phyloP scores from a whole-genome alignment of 1,284 basidiomycete species.

The Fomitopsis pinicola region DNA sequence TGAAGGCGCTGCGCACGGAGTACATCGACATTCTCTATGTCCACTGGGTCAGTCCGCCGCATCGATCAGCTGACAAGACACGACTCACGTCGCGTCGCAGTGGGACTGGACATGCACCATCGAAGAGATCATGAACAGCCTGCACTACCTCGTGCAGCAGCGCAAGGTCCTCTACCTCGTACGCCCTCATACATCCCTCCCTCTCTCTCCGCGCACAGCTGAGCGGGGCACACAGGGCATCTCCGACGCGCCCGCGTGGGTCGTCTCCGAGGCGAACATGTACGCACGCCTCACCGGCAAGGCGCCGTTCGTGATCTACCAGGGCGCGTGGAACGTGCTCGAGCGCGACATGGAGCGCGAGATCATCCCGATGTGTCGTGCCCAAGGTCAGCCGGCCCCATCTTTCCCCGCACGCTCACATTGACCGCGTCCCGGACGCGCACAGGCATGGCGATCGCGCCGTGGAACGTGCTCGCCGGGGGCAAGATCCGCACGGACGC shows the following conservation, averaged over 20 bases:
- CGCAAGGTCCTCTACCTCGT: slow-evolving; percentile 45
- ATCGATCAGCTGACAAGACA: no score
- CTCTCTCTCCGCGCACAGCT: not conserved
- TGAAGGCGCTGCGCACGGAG: slow-evolving; percentile 52
- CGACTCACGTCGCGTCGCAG: slow-evolving; percentile 4
- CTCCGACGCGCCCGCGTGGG: slow-evolving; percentile 47
- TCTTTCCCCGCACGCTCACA: not conserved
- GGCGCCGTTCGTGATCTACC: slow-evolving; percentile 47
- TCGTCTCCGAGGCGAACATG: slow-evolving; percentile 45
- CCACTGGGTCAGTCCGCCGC: slow-evolving; percentile 32
- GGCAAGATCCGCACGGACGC: slow-evolving; percentile 46
- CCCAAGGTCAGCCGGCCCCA: not conserved
- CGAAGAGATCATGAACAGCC: slow-evolving; percentile 47
- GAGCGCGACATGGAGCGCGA: slow-evolving; percentile 44
- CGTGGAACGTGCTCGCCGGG: slow-evolving; percentile 47
- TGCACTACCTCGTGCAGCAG: slow-evolving; percentile 38
- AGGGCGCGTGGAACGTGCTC: slow-evolving; percentile 44
- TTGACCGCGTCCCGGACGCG: no score
- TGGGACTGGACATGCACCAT: slow-evolving; percentile 41
- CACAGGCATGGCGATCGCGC: slow-evolving; percentile 43
- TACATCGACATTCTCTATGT: slow-evolving; percentile 54
- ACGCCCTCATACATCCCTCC: not conserved
- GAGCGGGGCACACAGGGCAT: slow-evolving; percentile 16
- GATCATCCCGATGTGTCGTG: slow-evolving; percentile 46
- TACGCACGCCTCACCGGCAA: slow-evolving; percentile 43